phyloP scores from a whole-genome alignment of 495 filamentous ascomycete genomes.

The Endocarpon pusillum region DNA sequence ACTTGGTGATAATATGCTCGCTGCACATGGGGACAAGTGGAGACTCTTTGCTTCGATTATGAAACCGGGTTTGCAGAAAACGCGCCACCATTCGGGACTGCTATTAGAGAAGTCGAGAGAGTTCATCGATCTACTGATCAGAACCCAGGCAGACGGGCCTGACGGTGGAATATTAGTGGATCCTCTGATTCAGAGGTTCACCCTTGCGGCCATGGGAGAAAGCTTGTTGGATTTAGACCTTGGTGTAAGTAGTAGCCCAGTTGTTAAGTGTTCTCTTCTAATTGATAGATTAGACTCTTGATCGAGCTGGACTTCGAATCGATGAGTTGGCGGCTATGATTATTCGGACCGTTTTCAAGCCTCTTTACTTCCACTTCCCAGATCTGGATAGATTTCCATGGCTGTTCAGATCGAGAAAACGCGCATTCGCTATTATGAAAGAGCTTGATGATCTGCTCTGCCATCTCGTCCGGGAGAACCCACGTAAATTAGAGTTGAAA shows the following conservation, averaged over 20 bases:
- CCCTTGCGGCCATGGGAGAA: slow-evolving; percentile 8
- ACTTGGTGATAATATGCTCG: slow-evolving; percentile 15
- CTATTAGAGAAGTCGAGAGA: slow-evolving; percentile 3
- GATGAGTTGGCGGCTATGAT: slow-evolving; percentile 3
- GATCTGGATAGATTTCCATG: slow-evolving; percentile 16
- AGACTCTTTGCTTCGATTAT: slow-evolving; percentile 7
- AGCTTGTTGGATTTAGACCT: slow-evolving; percentile 10
- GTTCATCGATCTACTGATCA: slow-evolving; percentile 2
- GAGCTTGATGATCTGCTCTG: slow-evolving; percentile 17
- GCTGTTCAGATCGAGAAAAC: slow-evolving; percentile 12
- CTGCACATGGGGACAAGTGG: slow-evolving; percentile 8
- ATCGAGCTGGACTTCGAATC: background rate
- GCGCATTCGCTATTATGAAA: slow-evolving; percentile 14
- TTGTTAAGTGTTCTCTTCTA: slow-evolving; percentile 1
- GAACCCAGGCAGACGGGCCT: slow-evolving; percentile 2
- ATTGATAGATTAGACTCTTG: background rate
- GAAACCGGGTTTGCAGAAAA: slow-evolving; percentile 11
- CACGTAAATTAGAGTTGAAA: too few species aligned
- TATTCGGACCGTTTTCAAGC: slow-evolving; percentile 18
- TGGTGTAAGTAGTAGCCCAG: slow-evolving; percentile 5
- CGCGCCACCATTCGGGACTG: background rate
- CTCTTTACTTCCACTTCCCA: slow-evolving; percentile 23
- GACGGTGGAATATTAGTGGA: slow-evolving; percentile 4
- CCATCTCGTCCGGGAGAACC: too few species aligned
- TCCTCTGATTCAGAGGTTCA: slow-evolving; percentile 5